phyloP scores from a whole-genome alignment of 495 filamentous ascomycete genomes.

The Astrocystis sublimbata region DNA sequence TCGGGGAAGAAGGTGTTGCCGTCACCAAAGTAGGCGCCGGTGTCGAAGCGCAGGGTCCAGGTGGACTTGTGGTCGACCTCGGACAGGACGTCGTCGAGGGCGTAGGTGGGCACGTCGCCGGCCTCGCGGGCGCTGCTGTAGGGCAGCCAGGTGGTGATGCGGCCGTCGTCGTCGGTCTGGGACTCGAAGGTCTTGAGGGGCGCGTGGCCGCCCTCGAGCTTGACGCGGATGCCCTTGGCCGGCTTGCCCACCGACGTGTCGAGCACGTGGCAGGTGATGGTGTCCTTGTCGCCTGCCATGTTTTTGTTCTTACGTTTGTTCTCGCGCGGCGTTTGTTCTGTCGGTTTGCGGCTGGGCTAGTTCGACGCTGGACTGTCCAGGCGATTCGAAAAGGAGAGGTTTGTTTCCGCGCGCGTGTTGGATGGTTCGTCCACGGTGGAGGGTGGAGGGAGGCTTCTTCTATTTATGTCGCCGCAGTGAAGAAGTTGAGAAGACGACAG shows the following conservation, averaged over 20 bases:
- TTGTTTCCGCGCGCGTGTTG: not conserved
- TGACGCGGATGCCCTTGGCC: constrained; percentile 77
- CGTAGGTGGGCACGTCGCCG: constrained; percentile 55
- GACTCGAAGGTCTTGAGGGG: constrained; percentile 61
- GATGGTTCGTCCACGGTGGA: not conserved
- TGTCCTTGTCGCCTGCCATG: constrained; percentile 46
- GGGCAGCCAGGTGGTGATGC: constrained; percentile 75
- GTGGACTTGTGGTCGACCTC: constrained; percentile 34
- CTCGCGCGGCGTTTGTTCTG: not conserved
- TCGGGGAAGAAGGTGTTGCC: constrained; percentile 84
- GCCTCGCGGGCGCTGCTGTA: constrained; percentile 44
- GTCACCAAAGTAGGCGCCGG: constrained; percentile 72
- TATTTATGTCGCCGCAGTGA: not conserved
- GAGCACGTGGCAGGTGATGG: constrained; percentile 64
- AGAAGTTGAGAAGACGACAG: constrained; percentile 10
- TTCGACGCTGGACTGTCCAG: not conserved
- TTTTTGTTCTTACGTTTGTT: not conserved
- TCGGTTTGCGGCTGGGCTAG: not conserved
- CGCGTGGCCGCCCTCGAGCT: constrained; percentile 66
- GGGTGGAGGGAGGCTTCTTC: not conserved
- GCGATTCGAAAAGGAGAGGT: not conserved
- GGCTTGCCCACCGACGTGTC: constrained; percentile 62
- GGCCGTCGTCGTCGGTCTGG: constrained; percentile 81
- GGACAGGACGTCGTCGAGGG: constrained; percentile 49
- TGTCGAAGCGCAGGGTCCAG: constrained; percentile 79